These are phyloP conservation scores for Talaromyces sp. DNA, from an alignment of 2,329 filamentous ascomycete species.

Conservation along the genomic window DNA sequence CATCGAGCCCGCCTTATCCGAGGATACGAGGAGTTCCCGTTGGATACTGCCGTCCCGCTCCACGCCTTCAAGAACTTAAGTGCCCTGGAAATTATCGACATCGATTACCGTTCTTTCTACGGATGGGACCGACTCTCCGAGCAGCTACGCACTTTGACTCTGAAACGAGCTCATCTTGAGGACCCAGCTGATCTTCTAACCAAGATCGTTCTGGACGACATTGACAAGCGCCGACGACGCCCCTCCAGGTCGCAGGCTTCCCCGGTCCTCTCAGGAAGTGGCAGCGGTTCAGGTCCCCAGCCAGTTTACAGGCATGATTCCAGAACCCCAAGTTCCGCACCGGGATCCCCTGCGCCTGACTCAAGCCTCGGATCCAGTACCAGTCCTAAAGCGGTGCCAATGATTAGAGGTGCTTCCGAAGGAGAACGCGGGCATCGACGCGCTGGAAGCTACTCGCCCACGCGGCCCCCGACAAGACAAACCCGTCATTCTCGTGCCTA, in stretches of 20 bases:
- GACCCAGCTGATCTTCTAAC: constrained; percentile 86
- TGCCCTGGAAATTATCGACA: constrained; percentile 85
- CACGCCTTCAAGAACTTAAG: constrained; percentile 96
- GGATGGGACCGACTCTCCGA: constrained; percentile 94
- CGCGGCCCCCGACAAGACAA: constrained; percentile 62
- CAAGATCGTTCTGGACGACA: constrained; percentile 91
- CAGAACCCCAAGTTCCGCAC: constrained; percentile 62
- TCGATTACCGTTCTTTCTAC: constrained; percentile 95
- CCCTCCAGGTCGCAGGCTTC: constrained; percentile 82
- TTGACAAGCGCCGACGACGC: constrained; percentile 82
- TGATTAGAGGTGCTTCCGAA: constrained; percentile 55
- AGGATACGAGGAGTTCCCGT: constrained; percentile 95
- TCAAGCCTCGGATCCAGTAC: constrained; percentile 42
- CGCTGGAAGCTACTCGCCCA: constrained; percentile 75
- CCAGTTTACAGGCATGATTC: constrained; percentile 59
- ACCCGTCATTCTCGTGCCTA: constrained; percentile 59
- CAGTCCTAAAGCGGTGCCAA: constrained; percentile 42
- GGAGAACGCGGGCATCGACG: constrained; percentile 29
- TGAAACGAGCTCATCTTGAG: constrained; percentile 82
- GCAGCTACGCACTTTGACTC: constrained; percentile 78
- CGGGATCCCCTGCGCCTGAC: constrained; percentile 55
- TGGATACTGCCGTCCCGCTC: constrained; percentile 94
- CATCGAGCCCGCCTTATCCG: constrained; percentile 83
- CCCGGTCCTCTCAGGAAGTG: constrained; percentile 63
- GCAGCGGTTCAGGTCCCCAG: constrained; percentile 50